Conservation (phyloP, 1,284 basidiomycete species). For the Moniliella sp. region DNA sequence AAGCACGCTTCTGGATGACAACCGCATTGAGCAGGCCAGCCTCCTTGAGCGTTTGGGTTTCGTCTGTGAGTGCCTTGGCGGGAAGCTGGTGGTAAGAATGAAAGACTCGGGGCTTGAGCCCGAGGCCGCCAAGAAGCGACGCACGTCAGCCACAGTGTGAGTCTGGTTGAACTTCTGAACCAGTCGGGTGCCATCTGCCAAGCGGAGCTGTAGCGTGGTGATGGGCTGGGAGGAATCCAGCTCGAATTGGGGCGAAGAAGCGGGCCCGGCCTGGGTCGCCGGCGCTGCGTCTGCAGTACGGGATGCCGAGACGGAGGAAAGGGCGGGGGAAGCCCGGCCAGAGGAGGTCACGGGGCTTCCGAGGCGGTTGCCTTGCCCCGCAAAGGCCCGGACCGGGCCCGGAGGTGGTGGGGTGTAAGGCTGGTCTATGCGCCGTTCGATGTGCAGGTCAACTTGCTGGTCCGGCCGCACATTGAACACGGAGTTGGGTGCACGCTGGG, state of each 20-base stretch:
- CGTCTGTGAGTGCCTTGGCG: constrained; percentile 24
- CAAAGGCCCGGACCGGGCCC: constrained; percentile 42
- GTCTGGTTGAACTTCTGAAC: constrained; percentile 71
- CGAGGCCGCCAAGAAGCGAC: too few species aligned
- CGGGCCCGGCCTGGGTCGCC: constrained; percentile 3
- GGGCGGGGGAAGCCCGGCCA: constrained; percentile 1
- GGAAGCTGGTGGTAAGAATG: constrained; percentile 24
- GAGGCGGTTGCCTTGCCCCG: constrained; percentile 59
- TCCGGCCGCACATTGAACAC: constrained; percentile 36
- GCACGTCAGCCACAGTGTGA: constrained; percentile 67
- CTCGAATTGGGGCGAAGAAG: constrained; percentile 37
- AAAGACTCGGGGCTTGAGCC: too few species aligned
- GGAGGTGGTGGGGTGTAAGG: constrained; percentile 46
- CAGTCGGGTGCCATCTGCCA: constrained; percentile 70
- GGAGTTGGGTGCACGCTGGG: constrained; percentile 44
- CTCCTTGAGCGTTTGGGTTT: constrained; percentile 16
- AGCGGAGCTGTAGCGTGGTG: constrained; percentile 67
- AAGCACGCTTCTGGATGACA: constrained; percentile 22
- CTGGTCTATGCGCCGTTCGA: constrained; percentile 53
- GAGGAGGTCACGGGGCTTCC: constrained; percentile 38
- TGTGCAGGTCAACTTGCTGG: constrained; percentile 66
- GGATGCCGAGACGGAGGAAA: too few species aligned
- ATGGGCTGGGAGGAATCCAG: constrained; percentile 60
- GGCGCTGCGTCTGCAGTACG: constrained; percentile 30
- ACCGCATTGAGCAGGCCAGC: constrained; percentile 27